Conservation (phyloP, 495 filamentous ascomycete species). For the Xylaria grammica region DNA sequence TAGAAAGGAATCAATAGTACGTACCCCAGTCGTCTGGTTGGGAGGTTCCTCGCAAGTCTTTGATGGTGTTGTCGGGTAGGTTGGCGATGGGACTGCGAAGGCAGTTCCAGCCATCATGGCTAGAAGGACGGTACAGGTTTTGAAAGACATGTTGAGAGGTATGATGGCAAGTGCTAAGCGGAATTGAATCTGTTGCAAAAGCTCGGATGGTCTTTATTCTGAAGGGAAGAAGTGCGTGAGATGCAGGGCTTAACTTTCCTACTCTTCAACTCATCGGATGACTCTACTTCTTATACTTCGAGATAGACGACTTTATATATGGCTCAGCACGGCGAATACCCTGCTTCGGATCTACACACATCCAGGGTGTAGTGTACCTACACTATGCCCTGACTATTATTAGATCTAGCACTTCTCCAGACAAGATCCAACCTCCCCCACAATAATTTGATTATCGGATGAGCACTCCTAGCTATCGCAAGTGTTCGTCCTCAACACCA, state of each 20-base stretch:
- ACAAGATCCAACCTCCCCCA: background rate
- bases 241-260: background rate
- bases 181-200: background rate
- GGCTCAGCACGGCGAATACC: background rate
- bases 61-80: background rate
- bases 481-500: constrained; percentile 6
- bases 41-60: constrained; percentile 17
- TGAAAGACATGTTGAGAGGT: constrained; percentile 12
- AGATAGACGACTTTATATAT: background rate
- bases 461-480: background rate
- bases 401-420: background rate
- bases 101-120: background rate
- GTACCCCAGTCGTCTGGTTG: constrained; percentile 18
- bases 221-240: background rate
- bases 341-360: background rate
- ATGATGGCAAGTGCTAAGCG: background rate
- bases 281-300: constrained; percentile 7
- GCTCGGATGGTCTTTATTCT: background rate
- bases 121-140: background rate
- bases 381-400: too few relatives aligned
- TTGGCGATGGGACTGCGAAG: constrained; percentile 8
- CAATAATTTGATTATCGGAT: constrained; percentile 12
- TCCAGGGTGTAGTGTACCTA: too few relatives aligned
- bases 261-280: background rate
- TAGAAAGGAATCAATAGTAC: background rate